Percentiles rank a stretch among this genome's conserved stretches.
Conservation (phyloP, 1,139 yeast species). For the Yamadazyma epiphylla region DNA sequence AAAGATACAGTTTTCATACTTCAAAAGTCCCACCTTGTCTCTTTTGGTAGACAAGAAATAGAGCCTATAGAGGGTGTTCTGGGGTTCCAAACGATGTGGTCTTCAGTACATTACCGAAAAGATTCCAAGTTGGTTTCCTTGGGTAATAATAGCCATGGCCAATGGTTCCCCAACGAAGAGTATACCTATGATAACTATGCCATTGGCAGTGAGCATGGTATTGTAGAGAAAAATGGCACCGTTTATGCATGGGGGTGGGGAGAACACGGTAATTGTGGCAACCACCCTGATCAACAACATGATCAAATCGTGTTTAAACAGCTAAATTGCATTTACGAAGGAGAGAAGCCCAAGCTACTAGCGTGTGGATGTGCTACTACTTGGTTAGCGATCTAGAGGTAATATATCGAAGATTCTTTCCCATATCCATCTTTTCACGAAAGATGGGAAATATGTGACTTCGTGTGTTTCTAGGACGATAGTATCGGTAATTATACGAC, state of each 20-base stretch:
- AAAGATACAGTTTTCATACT: constrained; percentile 41
- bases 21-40: constrained; percentile 5
- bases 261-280: constrained; percentile 95
- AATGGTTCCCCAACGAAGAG: constrained; percentile 35
- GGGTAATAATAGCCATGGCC: constrained; percentile 82
- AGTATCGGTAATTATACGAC: constrained; percentile 54
- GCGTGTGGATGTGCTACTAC: constrained; percentile 46
- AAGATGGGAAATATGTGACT: constrained; percentile 78
- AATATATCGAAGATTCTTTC: constrained; percentile 62
- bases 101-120: constrained; percentile 56
- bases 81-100: constrained; percentile 66
- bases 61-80: constrained; percentile 2
- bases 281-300: constrained; percentile 12
- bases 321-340: constrained; percentile 34
- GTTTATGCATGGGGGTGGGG: constrained; percentile 97
- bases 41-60: constrained; percentile 15
- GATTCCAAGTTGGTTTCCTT: constrained; percentile 33
- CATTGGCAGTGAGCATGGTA: constrained; percentile 88
- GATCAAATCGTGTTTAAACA: constrained; percentile 34
- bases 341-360: constrained; percentile 21
- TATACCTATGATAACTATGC: constrained; percentile 11
- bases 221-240: constrained; percentile 27
- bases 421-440: constrained; percentile 66
- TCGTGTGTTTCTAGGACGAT: constrained; percentile 63
- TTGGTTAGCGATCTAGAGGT: constrained; percentile 25